Percentiles rank a stretch among this genome's conserved stretches.
These are phyloP conservation scores for Nicotiana undulata DNA, from an alignment of 257 asterid species.

Conservation along the genomic window DNA sequence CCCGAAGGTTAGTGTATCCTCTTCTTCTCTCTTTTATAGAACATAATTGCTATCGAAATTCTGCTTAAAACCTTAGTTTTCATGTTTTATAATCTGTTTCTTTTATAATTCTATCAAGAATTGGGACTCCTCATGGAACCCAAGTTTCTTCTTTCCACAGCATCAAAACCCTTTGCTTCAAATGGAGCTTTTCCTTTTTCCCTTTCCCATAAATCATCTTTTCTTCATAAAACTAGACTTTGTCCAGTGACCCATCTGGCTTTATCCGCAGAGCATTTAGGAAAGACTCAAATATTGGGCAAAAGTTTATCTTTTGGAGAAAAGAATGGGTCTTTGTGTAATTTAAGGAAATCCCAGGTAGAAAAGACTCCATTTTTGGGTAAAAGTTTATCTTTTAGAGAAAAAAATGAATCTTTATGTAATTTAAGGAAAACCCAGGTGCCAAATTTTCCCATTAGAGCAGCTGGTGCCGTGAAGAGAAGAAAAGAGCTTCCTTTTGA, in stretches of 20 bases:
- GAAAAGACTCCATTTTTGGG: constrained; percentile 48
- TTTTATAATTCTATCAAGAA: constrained; percentile 9
- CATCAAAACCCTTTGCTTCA: constrained; percentile 46
- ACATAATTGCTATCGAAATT: constrained; percentile 4
- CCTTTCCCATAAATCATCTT: constrained; percentile 34
- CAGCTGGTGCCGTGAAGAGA: constrained; percentile 66
- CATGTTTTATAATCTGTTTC: constrained; percentile 10
- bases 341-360: constrained; percentile 23
- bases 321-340: constrained; percentile 20
- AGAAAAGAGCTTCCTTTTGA: constrained; percentile 89
- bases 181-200: constrained; percentile 40
- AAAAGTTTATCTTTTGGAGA: constrained; percentile 25
- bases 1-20: constrained; percentile 28
- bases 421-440: constrained; percentile 26
- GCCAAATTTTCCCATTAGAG: constrained; percentile 34
- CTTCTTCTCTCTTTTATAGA: background rate
- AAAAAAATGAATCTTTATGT: constrained; percentile 20
- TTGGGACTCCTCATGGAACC: constrained; percentile 48
- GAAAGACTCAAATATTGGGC: constrained; percentile 46
- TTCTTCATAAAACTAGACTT: constrained; percentile 34
- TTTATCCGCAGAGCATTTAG: constrained; percentile 19
- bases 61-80: constrained; percentile 7
- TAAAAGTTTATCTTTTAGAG: constrained; percentile 24
- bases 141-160: constrained; percentile 35
- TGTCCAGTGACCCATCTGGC: constrained; percentile 19